These are phyloP conservation scores for Claviceps arundinis DNA, from an alignment of 2,329 filamentous ascomycete species.

Conservation along the genomic window DNA sequence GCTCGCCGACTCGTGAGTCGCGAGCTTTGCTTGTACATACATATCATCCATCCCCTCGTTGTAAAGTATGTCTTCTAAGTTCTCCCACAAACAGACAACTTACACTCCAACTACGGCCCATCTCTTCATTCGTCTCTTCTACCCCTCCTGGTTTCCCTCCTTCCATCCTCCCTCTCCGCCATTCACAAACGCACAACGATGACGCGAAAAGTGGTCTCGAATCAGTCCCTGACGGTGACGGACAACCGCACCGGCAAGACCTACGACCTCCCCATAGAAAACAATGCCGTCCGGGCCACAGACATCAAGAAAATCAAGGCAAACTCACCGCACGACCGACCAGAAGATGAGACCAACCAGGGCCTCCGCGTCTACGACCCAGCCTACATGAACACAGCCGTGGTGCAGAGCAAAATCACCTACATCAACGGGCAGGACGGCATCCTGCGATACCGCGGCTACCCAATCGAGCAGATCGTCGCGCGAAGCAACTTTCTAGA, in stretches of 20 bases:
- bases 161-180: no score
- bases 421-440: slow-evolving; percentile 40
- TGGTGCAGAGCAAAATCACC: slow-evolving; percentile 34
- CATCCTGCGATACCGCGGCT: slow-evolving; percentile 37
- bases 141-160: no score
- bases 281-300: slow-evolving; percentile 36
- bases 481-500: slow-evolving; percentile 36
- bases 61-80: no score
- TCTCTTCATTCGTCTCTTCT: no score
- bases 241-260: slow-evolving; percentile 36
- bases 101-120: no score
- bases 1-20: no score
- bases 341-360: slow-evolving; percentile 33
- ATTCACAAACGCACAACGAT: neutral
- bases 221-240: slow-evolving; percentile 27
- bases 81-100: no score
- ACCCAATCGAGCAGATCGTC: slow-evolving; percentile 37
- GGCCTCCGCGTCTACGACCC: slow-evolving; percentile 37
- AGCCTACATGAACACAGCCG: slow-evolving; percentile 40
- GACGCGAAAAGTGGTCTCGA: slow-evolving; percentile 8
- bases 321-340: slow-evolving; percentile 18
- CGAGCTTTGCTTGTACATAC: no score
- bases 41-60: no score
- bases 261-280: slow-evolving; percentile 34
- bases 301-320: slow-evolving; percentile 39